phyloP scores from a whole-genome alignment of 148 eudicot species.

The Spergularia marina region DNA sequence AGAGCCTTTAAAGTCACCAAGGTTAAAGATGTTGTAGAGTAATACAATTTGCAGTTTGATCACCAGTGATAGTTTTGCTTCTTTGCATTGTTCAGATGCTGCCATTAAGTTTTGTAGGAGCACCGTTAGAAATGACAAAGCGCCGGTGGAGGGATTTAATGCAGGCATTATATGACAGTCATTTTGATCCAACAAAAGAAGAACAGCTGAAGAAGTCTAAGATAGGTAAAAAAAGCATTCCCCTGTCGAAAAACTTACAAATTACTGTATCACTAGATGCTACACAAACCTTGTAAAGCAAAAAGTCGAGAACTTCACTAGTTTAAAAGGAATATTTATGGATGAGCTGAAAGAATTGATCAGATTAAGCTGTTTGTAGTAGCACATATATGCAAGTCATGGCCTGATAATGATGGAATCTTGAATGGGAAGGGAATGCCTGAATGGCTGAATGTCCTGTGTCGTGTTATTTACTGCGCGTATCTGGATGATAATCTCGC shows the following conservation, averaged over 20 bases:
- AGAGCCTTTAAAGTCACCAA: no score
- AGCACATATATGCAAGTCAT: no score
- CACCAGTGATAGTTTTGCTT: neutral
- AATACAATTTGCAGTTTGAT: neutral
- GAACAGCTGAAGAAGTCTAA: conserved; percentile 60
- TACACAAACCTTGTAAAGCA: neutral
- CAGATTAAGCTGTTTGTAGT: no score
- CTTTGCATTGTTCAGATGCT: conserved; percentile 30
- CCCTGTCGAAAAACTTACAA: neutral
- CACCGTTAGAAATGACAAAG: conserved; percentile 45
- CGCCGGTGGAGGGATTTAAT: conserved; percentile 49
- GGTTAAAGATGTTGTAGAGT: no score
- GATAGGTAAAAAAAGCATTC: conserved; percentile 43
- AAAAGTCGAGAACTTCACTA: no score
- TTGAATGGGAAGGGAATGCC: no score
- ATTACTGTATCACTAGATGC: neutral
- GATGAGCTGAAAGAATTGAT: no score
- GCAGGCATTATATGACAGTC: conserved; percentile 43
- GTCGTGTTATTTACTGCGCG: no score
- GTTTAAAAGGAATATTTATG: no score
- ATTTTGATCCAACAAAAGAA: conserved; percentile 57
- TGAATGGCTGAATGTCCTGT: no score
- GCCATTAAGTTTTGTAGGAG: conserved; percentile 35
- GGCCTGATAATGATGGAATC: no score
- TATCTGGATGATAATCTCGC: no score